Percentiles rank a stretch among this genome's conserved stretches.
Conservation (phyloP, 2,329 filamentous ascomycete species). For the Penicillium sp. region DNA sequence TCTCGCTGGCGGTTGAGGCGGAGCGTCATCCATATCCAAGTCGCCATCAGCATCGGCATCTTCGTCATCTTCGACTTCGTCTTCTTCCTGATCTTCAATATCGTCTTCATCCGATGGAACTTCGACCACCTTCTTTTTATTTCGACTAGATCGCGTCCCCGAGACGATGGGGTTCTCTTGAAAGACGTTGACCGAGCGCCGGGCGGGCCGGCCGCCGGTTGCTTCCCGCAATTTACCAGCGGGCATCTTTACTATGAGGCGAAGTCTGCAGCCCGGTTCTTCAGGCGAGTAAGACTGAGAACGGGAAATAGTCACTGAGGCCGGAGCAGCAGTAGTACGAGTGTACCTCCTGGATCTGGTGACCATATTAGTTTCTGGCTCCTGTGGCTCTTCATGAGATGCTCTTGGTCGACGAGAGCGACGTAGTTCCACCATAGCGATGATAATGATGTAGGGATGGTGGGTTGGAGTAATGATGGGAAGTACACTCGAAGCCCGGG, state of each 20-base stretch:
- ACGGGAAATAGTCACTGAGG: constrained; percentile 38
- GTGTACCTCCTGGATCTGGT: constrained; percentile 38
- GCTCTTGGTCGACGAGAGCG: constrained; percentile 39
- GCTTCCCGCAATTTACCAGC: constrained; percentile 49
- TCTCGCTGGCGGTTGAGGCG: constrained; percentile 38
- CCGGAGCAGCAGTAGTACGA: constrained; percentile 26
- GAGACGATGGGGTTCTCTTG: constrained; percentile 45
- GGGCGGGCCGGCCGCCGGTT: constrained; percentile 32
- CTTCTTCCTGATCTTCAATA: constrained; percentile 44
- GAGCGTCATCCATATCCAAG: constrained; percentile 46
- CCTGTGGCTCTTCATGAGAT: constrained; percentile 26
- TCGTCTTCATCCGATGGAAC: constrained; percentile 47
- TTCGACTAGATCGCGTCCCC: constrained; percentile 45
- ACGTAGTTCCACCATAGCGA: constrained; percentile 33
- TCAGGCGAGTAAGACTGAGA: constrained; percentile 33
- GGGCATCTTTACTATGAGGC: constrained; percentile 49
- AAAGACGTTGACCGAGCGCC: constrained; percentile 42
- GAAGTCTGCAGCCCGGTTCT: constrained; percentile 41
- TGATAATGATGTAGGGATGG: constrained; percentile 1
- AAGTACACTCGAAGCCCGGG: background rate
- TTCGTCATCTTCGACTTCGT: constrained; percentile 41
- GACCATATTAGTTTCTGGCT: constrained; percentile 32
- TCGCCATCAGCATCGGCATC: constrained; percentile 36
- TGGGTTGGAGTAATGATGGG: background rate
- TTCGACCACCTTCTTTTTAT: constrained; percentile 44